Base-by-base conservation (phyloP, 257 asterid genomes). In the Capsicum pubescens region DNA sequence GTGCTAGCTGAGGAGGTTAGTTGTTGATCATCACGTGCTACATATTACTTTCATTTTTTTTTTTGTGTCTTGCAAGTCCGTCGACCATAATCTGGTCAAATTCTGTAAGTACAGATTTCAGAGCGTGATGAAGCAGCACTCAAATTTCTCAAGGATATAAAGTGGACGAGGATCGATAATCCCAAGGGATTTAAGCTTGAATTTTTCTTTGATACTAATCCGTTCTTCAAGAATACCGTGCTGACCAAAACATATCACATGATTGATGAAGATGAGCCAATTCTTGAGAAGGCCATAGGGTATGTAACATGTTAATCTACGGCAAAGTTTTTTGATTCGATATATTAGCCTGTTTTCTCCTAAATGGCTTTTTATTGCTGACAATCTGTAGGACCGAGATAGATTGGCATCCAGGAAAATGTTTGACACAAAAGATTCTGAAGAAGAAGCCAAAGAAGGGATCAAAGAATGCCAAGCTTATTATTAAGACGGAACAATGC, bases 261-360 rank as follows among this genome's bases (percentile, higher is more conserved):
- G 99, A 91, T 95, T 85, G 98, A 94, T 82, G 98, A 95, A 87
- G 99, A 93, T 85, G 98, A 93, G 36, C 98, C 98, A 9, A 91
- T 94, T 72, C 88, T 94, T 84, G 98, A 94, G 94, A 93, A 94
- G 58, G 69, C 71, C 58, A 36, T 60, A 80, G 57, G 71, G 69
- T 80, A 58, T 59, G 69, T 44, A 55, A 42, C 26, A 17, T 57
- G 7, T 39, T 80, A 58, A 17, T 60, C 42, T 4, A 3, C 21
- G 0, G 5, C 56, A 42, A 80, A n/a, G 58, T 11, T 42, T 42
- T 58, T 39, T 80, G 39, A 21, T 59, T 80, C 60, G 12, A 58
- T 58, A 58, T 42, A 39, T 58, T 11, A 14, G 74, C 7, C 55
- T 42, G n/a, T 42, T 80, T 59, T n/a, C 2, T 80, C 44, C 58